A percentile compares a stretch with the other conserved stretches of the same genome.
Evolutionary conservation across 163 green algal species (phyloP).

Genomic region (Prototheca cutis): DNA sequence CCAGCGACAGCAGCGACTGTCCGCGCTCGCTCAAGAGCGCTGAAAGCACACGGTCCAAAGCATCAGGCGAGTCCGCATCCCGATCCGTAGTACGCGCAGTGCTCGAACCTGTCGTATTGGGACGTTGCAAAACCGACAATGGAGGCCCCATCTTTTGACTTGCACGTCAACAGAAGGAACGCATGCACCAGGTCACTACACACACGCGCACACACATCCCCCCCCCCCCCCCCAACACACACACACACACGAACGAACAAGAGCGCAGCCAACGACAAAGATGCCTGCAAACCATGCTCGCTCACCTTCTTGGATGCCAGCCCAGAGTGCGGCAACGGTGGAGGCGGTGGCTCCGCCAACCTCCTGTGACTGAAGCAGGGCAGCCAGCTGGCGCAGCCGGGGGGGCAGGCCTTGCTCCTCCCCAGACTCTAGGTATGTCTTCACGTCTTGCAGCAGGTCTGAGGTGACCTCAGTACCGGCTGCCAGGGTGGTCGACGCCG

Average conservation of each 20-base stretch:
- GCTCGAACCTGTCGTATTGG: too few relatives aligned
- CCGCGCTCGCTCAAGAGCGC: constrained; percentile 56
- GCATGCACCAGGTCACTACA: too few relatives aligned
- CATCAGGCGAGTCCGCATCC: too few relatives aligned
- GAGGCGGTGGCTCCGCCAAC: constrained; percentile 3
- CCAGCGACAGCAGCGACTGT: constrained; percentile 54
- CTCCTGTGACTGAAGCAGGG: constrained; percentile 29
- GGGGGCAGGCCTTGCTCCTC: constrained; percentile 21
- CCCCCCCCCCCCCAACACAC: too few relatives aligned
- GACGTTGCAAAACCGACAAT: too few relatives aligned
- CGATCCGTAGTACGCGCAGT: too few relatives aligned
- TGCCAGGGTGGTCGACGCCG: constrained; percentile 29
- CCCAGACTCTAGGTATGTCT: constrained; percentile 29
- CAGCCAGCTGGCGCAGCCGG: constrained; percentile 29
- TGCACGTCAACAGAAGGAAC: too few relatives aligned
- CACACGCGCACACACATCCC: too few relatives aligned
- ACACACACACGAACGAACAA: too few relatives aligned
- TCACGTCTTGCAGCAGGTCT: constrained; percentile 24
- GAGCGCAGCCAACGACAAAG: too few relatives aligned
- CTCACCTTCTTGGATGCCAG: constrained; percentile 5
- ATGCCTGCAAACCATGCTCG: not conserved
- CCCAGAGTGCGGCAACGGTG: constrained; percentile 15
- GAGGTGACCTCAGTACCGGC: constrained; percentile 20
- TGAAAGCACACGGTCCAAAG: constrained; percentile 47
- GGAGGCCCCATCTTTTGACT: too few relatives aligned